Evolutionary conservation across 1,139 yeast genomes (phyloP).

Genomic region (Meyerozyma sp.): DNA sequence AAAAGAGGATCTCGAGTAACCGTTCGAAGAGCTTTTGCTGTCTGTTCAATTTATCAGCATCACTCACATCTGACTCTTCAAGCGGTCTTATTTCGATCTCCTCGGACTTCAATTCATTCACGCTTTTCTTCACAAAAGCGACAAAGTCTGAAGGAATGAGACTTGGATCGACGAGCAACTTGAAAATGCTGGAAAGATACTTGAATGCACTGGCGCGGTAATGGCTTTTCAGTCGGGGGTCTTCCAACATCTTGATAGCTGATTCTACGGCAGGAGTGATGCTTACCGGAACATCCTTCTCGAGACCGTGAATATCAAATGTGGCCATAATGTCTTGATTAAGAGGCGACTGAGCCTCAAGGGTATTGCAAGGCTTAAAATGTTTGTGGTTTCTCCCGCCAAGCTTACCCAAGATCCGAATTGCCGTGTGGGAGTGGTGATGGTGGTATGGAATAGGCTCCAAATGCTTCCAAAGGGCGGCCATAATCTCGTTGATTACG

Average conservation of each 20-base stretch:
- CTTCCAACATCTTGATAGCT: conserved; percentile 65
- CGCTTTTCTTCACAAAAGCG: conserved; percentile 36
- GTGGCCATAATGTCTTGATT: conserved; percentile 68
- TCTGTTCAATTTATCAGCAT: conserved; percentile 46
- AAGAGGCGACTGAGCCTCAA: conserved; percentile 51
- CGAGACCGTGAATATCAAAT: conserved; percentile 67
- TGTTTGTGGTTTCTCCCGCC: conserved; percentile 95
- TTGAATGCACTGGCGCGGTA: conserved; percentile 75
- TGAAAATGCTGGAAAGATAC: conserved; percentile 61
- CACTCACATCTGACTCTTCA: conserved; percentile 39
- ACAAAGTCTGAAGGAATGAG: conserved; percentile 57
- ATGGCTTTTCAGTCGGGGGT: conserved; percentile 57
- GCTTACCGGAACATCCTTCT: conserved; percentile 58
- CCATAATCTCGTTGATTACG: conserved; percentile 88
- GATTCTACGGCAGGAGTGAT: conserved; percentile 79
- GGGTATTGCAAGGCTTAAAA: conserved; percentile 65
- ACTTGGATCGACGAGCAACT: conserved; percentile 63
- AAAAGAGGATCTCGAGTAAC: conserved; percentile 66
- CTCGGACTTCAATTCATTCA: conserved; percentile 45
- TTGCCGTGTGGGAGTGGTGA: conserved; percentile 90
- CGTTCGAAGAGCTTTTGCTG: conserved; percentile 58
- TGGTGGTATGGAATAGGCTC: conserved; percentile 91
- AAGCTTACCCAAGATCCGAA: conserved; percentile 86
- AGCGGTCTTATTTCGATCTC: conserved; percentile 31
- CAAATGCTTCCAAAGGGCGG: conserved; percentile 86